These are phyloP conservation scores for Leptographium wingfieldii DNA, from an alignment of 2,329 filamentous ascomycete species.

Conservation along the genomic window DNA sequence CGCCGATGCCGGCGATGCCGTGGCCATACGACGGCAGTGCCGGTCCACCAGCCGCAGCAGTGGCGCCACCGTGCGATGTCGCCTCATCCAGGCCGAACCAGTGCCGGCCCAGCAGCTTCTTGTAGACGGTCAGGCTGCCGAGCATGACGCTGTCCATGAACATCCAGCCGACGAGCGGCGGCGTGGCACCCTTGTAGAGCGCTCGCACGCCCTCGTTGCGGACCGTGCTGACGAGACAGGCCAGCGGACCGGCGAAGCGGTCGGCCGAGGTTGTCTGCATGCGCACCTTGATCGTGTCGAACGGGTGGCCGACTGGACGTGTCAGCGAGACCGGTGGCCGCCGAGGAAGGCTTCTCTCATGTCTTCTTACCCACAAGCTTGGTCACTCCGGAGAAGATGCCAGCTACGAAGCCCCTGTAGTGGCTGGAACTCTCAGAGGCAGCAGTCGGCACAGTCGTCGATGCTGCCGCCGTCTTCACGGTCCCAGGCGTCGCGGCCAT, in stretches of 20 bases:
- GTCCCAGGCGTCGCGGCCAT: conserved; percentile 1
- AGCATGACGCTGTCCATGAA: conserved; percentile 92
- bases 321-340: background rate
- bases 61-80: conserved; percentile 18
- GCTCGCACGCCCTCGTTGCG: conserved; percentile 74
- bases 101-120: conserved; percentile 67
- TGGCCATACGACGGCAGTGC: conserved; percentile 68
- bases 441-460: conserved; percentile 2
- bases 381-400: conserved; percentile 87
- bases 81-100: conserved; percentile 42
- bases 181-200: conserved; percentile 88
- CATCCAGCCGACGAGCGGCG: conserved; percentile 94
- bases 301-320: conserved; percentile 51
- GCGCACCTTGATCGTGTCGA: conserved; percentile 95
- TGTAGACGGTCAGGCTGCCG: conserved; percentile 81
- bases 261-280: conserved; percentile 69
- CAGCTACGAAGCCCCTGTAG: conserved; percentile 94
- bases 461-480: background rate
- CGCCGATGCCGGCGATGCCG: conserved; percentile 74
- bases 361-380: conserved; percentile 62
- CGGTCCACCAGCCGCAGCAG: conserved; percentile 23
- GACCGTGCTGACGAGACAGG: conserved; percentile 75
- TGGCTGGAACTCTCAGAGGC: conserved; percentile 31
- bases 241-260: conserved; percentile 74
- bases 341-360: background rate